A percentile compares a stretch with the other conserved stretches of the same genome.
Evolutionary conservation across 352 stramenopile genomes (phyloP).

Genomic region (Globisporangium irregulare): DNA sequence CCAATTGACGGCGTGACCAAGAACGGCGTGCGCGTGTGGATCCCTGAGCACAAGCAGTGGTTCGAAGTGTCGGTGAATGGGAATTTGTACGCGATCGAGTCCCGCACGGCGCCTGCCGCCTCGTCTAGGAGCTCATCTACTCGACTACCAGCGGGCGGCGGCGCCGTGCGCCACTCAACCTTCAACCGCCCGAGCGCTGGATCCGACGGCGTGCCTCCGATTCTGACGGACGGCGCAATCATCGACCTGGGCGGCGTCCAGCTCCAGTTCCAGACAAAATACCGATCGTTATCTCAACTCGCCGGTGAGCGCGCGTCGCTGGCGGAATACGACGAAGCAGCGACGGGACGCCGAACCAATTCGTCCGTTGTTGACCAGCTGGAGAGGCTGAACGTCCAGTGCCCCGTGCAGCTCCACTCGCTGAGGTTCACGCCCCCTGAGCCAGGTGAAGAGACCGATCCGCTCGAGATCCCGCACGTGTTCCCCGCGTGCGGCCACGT

Average conservation of each 20-base stretch:
- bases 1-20: constrained; percentile 76
- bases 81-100: constrained; percentile 65
- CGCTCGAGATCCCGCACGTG: constrained; percentile 64
- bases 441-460: constrained; percentile 42
- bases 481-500: constrained; percentile 80
- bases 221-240: constrained; percentile 67
- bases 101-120: constrained; percentile 24
- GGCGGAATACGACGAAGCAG: constrained; percentile 23
- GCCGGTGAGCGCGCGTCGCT: constrained; percentile 15
- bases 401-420: constrained; percentile 69
- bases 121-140: constrained; percentile 11
- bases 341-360: constrained; percentile 14
- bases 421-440: constrained; percentile 48
- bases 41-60: constrained; percentile 70
- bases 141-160: constrained; percentile 14
- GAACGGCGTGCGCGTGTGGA: constrained; percentile 75
- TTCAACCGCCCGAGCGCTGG: constrained; percentile 61
- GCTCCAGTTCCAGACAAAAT: constrained; percentile 64
- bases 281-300: constrained; percentile 11
- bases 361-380: constrained; percentile 62
- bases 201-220: constrained; percentile 31
- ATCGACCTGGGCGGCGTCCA: constrained; percentile 78
- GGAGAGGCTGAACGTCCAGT: constrained; percentile 70
- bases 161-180: constrained; percentile 45
- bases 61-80: constrained; percentile 83